phyloP scores from a whole-genome alignment of 1,139 yeast genomes.

The Candida tetrigidarum region DNA sequence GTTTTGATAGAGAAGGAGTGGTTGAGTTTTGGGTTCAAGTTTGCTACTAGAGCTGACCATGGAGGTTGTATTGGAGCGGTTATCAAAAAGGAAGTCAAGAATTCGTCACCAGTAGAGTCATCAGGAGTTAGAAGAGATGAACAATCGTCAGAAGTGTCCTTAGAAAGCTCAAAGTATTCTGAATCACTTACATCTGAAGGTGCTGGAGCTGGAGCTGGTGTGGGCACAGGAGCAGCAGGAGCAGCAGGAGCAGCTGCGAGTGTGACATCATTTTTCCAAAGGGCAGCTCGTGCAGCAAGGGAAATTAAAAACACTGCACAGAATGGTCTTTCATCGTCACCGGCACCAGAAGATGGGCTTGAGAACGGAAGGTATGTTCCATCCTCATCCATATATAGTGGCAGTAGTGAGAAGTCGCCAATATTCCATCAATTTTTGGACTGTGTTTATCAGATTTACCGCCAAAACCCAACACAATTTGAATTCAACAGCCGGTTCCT shows the following conservation, averaged over 20 bases:
- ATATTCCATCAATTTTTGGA: conserved; percentile 94
- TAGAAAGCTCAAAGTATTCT: conserved; percentile 18
- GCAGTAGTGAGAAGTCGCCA: conserved; percentile 69
- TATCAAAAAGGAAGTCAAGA: conserved; percentile 25
- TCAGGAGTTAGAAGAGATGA: conserved; percentile 15
- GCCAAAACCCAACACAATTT: conserved; percentile 73
- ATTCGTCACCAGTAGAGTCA: conserved; percentile 8
- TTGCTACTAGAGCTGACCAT: conserved; percentile 83
- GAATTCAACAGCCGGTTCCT: conserved; percentile 90
- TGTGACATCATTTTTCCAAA: conserved; percentile 33
- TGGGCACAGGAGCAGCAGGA: conserved; percentile 19
- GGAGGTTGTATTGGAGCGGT: conserved; percentile 53
- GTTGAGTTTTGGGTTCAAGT: conserved; percentile 93
- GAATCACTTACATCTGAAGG: conserved; percentile 15
- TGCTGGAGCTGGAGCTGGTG: conserved; percentile 8
- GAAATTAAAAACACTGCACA: conserved; percentile 47
- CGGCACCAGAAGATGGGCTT: conserved; percentile 15
- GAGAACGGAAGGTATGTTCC: conserved; percentile 13
- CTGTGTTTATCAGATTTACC: conserved; percentile 76
- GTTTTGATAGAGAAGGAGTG: conserved; percentile 90
- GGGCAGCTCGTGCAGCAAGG: conserved; percentile 51
- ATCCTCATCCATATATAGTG: conserved; percentile 32
- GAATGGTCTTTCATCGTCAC: conserved; percentile 16
- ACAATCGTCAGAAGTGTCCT: conserved; percentile 15
- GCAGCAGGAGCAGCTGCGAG: conserved; percentile 22